Evolutionary conservation across 2,329 filamentous ascomycete genomes (phyloP).

Genomic region (Fusarium caatingaense): DNA sequence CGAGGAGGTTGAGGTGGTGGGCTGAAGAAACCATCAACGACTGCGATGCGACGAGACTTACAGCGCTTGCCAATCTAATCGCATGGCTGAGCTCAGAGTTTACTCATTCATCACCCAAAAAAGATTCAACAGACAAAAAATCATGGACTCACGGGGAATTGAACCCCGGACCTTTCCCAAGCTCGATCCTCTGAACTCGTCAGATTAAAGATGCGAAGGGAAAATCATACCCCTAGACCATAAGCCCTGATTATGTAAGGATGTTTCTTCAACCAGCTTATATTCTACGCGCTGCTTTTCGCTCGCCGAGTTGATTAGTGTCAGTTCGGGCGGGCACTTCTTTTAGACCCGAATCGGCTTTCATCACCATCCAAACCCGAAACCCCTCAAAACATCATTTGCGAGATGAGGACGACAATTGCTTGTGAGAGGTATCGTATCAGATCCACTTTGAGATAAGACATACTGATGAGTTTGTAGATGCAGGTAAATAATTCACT

Average conservation of each 20-base stretch:
- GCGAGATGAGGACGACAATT: slow-evolving; percentile 40
- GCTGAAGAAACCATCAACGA: too few relatives aligned
- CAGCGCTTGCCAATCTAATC: too few relatives aligned
- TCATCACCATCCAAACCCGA: slow-evolving; percentile 21
- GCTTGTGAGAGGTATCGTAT: slow-evolving; percentile 38
- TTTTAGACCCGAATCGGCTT: slow-evolving; percentile 36
- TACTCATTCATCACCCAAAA: background rate
- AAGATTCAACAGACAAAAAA: too few relatives aligned
- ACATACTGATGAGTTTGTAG: slow-evolving; percentile 4
- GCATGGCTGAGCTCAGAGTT: too few relatives aligned
- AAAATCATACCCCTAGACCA: slow-evolving; percentile 37
- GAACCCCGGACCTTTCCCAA: slow-evolving; percentile 35
- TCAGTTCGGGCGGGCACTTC: background rate
- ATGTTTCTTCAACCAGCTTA: accelerated
- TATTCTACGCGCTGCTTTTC: background rate
- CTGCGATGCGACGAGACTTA: too few relatives aligned
- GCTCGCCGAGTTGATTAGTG: background rate
- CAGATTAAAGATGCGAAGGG: slow-evolving; percentile 26
- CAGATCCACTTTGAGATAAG: accelerated
- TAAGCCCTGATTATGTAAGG: slow-evolving; percentile 30
- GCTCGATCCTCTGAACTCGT: background rate
- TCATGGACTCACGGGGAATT: slow-evolving; percentile 33
- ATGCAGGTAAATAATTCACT: slow-evolving; percentile 35
- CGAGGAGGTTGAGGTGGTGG: too few relatives aligned
- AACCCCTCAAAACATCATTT: slow-evolving; percentile 10